Base-by-base conservation (phyloP, 1,139 yeast species). In the Yamadazyma dendronema region DNA sequence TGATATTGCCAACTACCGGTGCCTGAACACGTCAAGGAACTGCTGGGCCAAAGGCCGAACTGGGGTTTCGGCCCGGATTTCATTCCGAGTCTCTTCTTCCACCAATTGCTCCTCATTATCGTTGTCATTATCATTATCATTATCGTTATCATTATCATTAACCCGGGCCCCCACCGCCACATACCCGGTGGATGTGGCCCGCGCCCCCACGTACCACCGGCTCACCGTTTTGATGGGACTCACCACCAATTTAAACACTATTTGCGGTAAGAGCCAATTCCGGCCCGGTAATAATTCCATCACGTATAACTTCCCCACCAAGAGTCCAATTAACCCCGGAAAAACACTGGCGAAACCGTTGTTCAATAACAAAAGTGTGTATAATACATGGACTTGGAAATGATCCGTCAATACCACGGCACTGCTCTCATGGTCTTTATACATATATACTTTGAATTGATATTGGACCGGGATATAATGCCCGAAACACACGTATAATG, bases 241-340 rank as follows among this genome's bases (percentile, higher is more conserved):
- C 1, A 57, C 46, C 27, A 61, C 52, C 11, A 59, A 34, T 19
- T 52, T 52, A 44, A 57, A 65, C 10, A 59, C 21, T 3, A 43
- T 31, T 9, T 40, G 42, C 4, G 78, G 71, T 17, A 79, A 63
- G n/a, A 77, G 48, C 65, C 84, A 76, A 54, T 72, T 58, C 36
- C 66, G 66, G 39, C 86, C 85, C 3, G 88, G 87, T 13, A 84
- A 56, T 8, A 84, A 57, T 25, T 79, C 83, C 41, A 71, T 64
- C 12, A 65, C 61, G 40, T 80, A 64, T 31, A 82, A 56, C 35
- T 69, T 72, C 3, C 90, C 89, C n/a, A 83, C 54, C 2, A 74
- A 41, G 53, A 83, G 67, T 0, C 94, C 94, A 9, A 76, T 54
- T 2, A 71, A 33, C 9, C 82, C 71, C 6, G 81, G 77, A 1